phyloP scores from a whole-genome alignment of 148 eudicot species.

The Talinum fruticosum region DNA sequence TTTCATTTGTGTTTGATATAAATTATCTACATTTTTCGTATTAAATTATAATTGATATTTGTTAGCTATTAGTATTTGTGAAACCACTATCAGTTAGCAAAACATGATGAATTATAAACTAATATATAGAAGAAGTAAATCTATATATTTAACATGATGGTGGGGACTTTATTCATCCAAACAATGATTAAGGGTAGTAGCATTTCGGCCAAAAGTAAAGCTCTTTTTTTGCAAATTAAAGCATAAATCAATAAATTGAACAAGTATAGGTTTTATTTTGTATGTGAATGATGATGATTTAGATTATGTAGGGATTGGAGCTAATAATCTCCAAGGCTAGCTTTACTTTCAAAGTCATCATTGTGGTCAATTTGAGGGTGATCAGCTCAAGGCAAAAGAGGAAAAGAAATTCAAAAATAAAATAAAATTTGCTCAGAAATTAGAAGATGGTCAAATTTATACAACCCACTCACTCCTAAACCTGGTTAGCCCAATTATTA shows the following conservation, averaged over 20 bases:
- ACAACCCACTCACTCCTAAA: background rate
- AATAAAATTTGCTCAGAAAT: background rate
- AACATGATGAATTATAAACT: no score
- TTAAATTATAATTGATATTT: no score
- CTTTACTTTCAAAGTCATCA: conserved; percentile 7
- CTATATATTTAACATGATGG: background rate
- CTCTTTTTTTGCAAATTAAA: conserved; percentile 7
- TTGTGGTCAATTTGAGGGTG: conserved; percentile 10
- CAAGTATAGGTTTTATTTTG: background rate
- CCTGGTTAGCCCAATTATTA: background rate
- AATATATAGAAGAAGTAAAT: no score
- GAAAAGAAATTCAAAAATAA: background rate
- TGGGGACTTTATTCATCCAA: background rate
- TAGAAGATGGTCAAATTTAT: background rate
- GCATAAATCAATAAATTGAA: background rate
- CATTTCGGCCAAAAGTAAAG: conserved; percentile 1
- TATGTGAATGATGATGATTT: background rate
- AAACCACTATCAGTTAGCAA: background rate
- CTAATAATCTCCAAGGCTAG: background rate
- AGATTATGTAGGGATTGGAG: background rate
- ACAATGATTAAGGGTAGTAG: background rate
- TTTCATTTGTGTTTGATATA: no score
- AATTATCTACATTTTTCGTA: no score
- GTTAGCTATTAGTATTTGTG: no score
- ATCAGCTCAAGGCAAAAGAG: conserved; percentile 3